Evolutionary conservation across 2,329 filamentous ascomycete genomes (phyloP), one percentile per base, ranked within the genome.

Genomic region (Massarina eburnea): DNA sequence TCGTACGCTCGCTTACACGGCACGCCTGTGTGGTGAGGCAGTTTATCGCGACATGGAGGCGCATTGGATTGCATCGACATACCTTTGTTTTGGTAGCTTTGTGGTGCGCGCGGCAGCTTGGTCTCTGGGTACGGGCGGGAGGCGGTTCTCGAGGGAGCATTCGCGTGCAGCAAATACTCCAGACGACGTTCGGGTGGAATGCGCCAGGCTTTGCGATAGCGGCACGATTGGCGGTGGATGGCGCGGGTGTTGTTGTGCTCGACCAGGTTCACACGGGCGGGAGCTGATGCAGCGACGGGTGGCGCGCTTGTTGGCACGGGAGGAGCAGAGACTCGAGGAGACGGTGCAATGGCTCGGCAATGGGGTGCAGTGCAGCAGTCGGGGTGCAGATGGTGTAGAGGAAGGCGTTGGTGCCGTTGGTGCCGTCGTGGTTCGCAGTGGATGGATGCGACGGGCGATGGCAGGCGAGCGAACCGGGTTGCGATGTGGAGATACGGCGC

Each of bases 71-170:
- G 48, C 44, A 37, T 26, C 36, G 37, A 61, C 59, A 47, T 46
- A 63, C 58, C 58, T 62, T 56, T 54, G 48, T 44, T 50, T 48
- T 42, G 36, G 49, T 42, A 45, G 48, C 34, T 39, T 48, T 45
- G 42, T 41, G 34, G 34, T 3, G 34, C 32, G 32, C 32, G 18
- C 32, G 9, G 14, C 12, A 10, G 19, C 14, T 2, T 15, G 21
- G 19, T 18, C 19, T 19, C 12, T n/a, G 4, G 19, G n/a, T 22
- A 15, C 17, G 19, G 14, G 32, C 15, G 32, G 32, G 20, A 24
- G 20, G 20, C 35, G 24, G 4, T 38, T 29, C 24, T 40, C 54
- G 55, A 54, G 43, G 45, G 49, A 50, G 45, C 37, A 48, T 29
- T 39, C 30, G 46, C 45, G 29, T 43, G 43, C 48, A 47, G 40